Conservation (phyloP, 2,329 filamentous ascomycete species). For the Pseudocercospora vitis region DNA sequence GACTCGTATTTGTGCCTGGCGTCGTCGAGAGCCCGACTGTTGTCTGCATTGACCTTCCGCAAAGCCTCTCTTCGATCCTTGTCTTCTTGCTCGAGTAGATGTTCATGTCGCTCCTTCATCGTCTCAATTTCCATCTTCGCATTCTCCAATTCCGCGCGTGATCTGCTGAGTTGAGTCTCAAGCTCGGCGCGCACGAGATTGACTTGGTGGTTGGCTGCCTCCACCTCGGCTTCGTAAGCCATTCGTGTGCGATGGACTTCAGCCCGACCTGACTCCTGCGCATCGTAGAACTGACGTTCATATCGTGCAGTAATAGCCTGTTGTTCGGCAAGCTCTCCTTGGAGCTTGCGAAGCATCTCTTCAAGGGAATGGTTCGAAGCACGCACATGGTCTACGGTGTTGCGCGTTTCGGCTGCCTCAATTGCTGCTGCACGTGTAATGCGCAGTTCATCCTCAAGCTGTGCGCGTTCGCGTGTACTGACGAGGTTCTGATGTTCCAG, state of each 20-base stretch:
- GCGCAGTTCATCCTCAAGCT: conserved; percentile 49
- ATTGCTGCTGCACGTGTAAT: conserved; percentile 61
- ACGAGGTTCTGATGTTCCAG: conserved; percentile 54
- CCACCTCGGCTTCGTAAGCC: conserved; percentile 77
- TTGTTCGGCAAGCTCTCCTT: conserved; percentile 68
- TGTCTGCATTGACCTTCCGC: conserved; percentile 55
- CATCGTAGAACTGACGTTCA: conserved; percentile 81
- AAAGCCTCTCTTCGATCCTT: conserved; percentile 64
- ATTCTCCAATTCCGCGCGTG: conserved; percentile 74
- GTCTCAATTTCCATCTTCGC: conserved; percentile 78
- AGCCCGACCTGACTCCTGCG: conserved; percentile 72
- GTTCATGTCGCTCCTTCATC: conserved; percentile 75
- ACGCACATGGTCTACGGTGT: conserved; percentile 59
- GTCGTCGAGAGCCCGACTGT: conserved; percentile 55
- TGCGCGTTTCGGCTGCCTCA: conserved; percentile 73
- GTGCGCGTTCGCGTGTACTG: conserved; percentile 45
- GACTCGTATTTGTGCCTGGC: conserved; percentile 57
- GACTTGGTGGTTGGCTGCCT: conserved; percentile 80
- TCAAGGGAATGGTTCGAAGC: conserved; percentile 31
- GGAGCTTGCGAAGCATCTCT: conserved; percentile 33
- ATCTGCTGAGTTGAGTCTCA: conserved; percentile 72
- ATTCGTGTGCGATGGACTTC: conserved; percentile 80
- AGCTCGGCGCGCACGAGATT: conserved; percentile 79
- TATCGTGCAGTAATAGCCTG: conserved; percentile 67
- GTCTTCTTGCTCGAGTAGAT: conserved; percentile 78